Evolutionary conservation across 176 grass and related monocot genomes (phyloP), one percentile per base, ranked within the genome.

Genomic region (Carex scoparia): DNA sequence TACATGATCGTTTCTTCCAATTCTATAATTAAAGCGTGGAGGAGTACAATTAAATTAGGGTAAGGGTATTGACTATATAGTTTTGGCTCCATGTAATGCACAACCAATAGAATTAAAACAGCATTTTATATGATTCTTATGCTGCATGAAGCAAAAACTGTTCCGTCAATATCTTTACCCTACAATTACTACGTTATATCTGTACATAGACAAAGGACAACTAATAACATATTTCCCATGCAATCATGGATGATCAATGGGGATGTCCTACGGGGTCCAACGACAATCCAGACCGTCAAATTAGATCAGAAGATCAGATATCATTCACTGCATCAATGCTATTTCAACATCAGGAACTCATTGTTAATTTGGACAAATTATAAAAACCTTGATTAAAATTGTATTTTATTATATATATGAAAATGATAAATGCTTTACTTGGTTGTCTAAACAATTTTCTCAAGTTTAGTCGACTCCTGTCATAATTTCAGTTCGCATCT

Each of bases 21-120:
- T 69, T 53, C 3, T 82, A 2, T 82, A 65, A 82, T 82, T 82
- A 81, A 81, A 46, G 51, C 79, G 33, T 46, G 32, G 31, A 75
- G 54, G 48, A 53, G 11, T 76, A 76, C n/a, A 76, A 40, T 40
- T 40, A 40, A 40, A 40, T 40, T 40, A 40, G 4, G 38, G 38
- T 40, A 40, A 40, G 38, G 38, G 38, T 40, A 40, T 40, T 40
- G 38, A 40, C 38, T 5, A 40, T 40, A 40, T 4, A 40, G 38
- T 6, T 40, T 40, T 40, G 38, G 38, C 4, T 40, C 5, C 38
- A 40, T 40, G 38, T 4, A 40, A 40, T 5, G 38, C 38, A 40
- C 38, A 40, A 40, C 38, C 38, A 40, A 40, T 40, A 40, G 38
- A 40, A 40, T 40, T 40, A 40, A 40, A 40, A 40, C 4, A 1